Base-by-base conservation (phyloP, 176 grass and related monocot genomes). In the Oryza brachyantha region DNA sequence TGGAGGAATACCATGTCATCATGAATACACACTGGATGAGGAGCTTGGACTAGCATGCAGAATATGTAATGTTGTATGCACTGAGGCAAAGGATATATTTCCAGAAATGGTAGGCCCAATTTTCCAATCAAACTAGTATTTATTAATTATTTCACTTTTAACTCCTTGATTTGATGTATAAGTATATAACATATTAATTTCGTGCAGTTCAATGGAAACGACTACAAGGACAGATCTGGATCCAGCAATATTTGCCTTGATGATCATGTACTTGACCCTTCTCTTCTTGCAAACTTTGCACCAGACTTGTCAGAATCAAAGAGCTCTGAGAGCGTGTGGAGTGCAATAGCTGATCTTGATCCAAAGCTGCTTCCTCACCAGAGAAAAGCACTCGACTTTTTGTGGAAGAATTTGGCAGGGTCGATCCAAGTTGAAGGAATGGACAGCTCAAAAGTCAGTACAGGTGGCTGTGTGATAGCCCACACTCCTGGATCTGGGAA, bases 401-500 rank as follows among this genome's bases (percentile, higher is more conserved):
- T 97, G 48, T 97, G 94, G 94, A 92, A 76, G 70, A 97, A 94
- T 52, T 41, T 90, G 55, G 64, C 76, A 4, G 91, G 89, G 22
- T 86, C 91, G 29, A 65, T 89, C 41, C 75, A 92, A n/a, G 73
- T 85, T 78, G 85, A 85, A 75, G 81, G 92, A 66, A 88, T 92
- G 79, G 71, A 64, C 42, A 69, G 73, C 63, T 17, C 66, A 61
- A 83, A 80, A 83, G 74, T 66, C 26, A 80, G 68, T 67, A 85
- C 66, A 27, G 94, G 94, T 76, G 94, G 94, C 55, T 97, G 94
- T 66, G 91, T 97, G 66, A 77, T 97, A 60, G 93, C 94, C 68
- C 94, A 94, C 78, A 90, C 94, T 77, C 94, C 94, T 58, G 94
- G 94, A 17, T 87, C 94, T 1, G 94, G 94, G 13, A 97, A 97